Evolutionary conservation across 306 rosid genomes (phyloP).

Genomic region (Cicer chorassanicum): DNA sequence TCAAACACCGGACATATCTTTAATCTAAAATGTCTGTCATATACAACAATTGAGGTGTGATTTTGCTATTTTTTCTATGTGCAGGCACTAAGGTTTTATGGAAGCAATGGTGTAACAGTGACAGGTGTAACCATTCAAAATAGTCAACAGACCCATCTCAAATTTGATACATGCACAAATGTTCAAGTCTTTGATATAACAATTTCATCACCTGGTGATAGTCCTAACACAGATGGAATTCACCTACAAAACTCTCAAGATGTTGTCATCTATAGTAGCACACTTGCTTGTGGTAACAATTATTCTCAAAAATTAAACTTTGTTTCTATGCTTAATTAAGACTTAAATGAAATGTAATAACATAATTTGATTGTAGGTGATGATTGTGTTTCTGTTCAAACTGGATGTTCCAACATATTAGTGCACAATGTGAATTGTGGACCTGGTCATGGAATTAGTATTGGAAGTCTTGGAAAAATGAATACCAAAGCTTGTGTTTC

Average conservation of each 20-base stretch:
- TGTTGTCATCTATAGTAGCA: constrained; percentile 58
- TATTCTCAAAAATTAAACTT: constrained; percentile 5
- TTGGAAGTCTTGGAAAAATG: constrained; percentile 73
- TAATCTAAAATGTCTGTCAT: too few relatives aligned
- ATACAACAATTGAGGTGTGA: too few relatives aligned
- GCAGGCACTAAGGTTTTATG: constrained; percentile 80
- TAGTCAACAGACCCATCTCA: constrained; percentile 74
- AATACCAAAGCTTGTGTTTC: constrained; percentile 80
- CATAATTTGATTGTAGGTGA: constrained; percentile 54
- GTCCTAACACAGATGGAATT: constrained; percentile 87
- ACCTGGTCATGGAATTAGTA: constrained; percentile 76
- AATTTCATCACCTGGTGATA: constrained; percentile 68
- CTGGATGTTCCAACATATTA: constrained; percentile 70
- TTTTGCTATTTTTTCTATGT: neutral
- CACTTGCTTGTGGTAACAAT: constrained; percentile 67
- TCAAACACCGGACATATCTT: too few relatives aligned
- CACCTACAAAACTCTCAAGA: constrained; percentile 70
- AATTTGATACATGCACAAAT: constrained; percentile 64
- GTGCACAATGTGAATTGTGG: constrained; percentile 73
- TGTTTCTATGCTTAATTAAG: neutral
- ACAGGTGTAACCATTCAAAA: constrained; percentile 75
- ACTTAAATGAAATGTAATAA: neutral
- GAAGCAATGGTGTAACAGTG: constrained; percentile 64
- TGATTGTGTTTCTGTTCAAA: constrained; percentile 76
- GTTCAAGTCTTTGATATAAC: constrained; percentile 59